Percentiles rank a stretch among this genome's conserved stretches.
These are phyloP conservation scores for Fusarium acutatum DNA, from an alignment of 2,329 filamentous ascomycete genomes.

Conservation along the genomic window DNA sequence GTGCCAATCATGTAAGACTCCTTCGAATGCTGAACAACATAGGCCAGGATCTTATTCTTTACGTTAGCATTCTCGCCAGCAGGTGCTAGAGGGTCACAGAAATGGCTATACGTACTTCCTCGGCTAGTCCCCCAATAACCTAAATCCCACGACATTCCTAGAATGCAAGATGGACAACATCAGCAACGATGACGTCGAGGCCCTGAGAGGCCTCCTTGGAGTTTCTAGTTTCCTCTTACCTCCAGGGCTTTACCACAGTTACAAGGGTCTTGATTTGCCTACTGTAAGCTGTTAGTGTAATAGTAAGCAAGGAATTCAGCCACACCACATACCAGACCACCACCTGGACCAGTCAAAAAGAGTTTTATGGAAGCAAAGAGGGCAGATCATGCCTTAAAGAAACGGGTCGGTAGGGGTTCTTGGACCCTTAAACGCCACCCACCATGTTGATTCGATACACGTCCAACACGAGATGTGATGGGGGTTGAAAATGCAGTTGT, in stretches of 20 bases:
- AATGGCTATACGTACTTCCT: too few relatives aligned
- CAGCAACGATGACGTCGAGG: not conserved
- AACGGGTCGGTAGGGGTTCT: not conserved
- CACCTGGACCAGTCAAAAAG: not conserved
- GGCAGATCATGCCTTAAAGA: not conserved
- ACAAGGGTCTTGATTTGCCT: not conserved
- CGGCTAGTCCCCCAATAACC: not conserved
- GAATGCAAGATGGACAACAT: not conserved
- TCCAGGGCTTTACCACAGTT: not conserved
- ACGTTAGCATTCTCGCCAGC: too few relatives aligned
- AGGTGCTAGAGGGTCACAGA: too few relatives aligned
- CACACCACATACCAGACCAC: not conserved
- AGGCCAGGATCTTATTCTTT: too few relatives aligned
- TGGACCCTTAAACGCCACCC: not conserved
- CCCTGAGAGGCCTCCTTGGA: not conserved
- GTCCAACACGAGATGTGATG: not conserved
- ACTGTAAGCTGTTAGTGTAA: not conserved
- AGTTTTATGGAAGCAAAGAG: not conserved
- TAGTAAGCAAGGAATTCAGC: not conserved
- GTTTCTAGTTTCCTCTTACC: not conserved
- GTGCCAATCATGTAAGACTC: too few relatives aligned
- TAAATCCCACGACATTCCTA: not conserved
- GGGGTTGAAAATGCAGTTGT: not conserved
- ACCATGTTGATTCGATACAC: not conserved
- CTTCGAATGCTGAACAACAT: rapidly evolving